These are phyloP conservation scores for Monascus purpureus DNA, from an alignment of 495 filamentous ascomycete species.

Conservation along the genomic window DNA sequence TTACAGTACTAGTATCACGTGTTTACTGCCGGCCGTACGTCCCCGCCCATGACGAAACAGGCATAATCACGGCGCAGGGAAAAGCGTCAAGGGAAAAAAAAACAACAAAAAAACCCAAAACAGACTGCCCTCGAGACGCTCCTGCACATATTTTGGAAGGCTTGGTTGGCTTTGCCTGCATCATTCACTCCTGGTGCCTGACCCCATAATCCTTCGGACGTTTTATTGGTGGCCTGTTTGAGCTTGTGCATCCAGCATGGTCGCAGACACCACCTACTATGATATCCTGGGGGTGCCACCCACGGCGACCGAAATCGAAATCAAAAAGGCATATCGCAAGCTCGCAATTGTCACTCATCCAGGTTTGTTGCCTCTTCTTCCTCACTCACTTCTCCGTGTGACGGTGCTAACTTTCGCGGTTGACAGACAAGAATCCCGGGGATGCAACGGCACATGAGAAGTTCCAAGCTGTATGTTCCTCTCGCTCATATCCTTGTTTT, in stretches of 20 bases:
- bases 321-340: slow-evolving; percentile 99
- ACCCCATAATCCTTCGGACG: too few species aligned
- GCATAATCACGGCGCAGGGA: too few species aligned
- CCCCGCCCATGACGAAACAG: too few species aligned
- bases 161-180: too few species aligned
- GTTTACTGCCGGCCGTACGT: too few species aligned
- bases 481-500: neutral
- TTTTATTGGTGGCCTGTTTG: too few species aligned
- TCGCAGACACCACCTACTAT: slow-evolving; percentile 79
- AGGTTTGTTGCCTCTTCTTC: slow-evolving; percentile 21
- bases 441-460: slow-evolving; percentile 87
- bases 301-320: slow-evolving; percentile 84
- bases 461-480: slow-evolving; percentile 60
- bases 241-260: slow-evolving; percentile 54
- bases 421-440: slow-evolving; percentile 87
- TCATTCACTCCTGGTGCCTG: too few species aligned
- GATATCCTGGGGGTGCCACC: slow-evolving; percentile 80
- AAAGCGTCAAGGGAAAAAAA: too few species aligned
- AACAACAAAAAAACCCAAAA: too few species aligned
- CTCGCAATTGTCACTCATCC: slow-evolving; percentile 72
- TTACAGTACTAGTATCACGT: too few species aligned
- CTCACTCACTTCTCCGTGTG: neutral
- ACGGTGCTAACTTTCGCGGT: slow-evolving; percentile 1
- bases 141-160: too few species aligned
- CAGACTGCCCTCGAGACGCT: too few species aligned